Evolutionary conservation across 768 basidiomycete species (phyloP).

Genomic region (Coprinellus micaceus): DNA sequence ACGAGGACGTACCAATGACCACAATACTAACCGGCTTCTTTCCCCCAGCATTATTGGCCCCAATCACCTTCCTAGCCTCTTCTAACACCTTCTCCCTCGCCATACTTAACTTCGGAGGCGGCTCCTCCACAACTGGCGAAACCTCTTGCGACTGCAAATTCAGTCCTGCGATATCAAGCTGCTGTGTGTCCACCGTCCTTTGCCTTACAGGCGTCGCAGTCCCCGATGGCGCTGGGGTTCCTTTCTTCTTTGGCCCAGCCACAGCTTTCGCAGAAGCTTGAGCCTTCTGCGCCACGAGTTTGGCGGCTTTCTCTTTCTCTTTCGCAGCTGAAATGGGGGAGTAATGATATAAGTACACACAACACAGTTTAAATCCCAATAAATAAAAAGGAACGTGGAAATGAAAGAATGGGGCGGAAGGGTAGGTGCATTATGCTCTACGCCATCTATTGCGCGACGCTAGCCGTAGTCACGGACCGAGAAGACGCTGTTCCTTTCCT

Average conservation of each 20-base stretch:
- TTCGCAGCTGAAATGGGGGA: conserved; percentile 60
- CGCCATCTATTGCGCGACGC: conserved; percentile 17
- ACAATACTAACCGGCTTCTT: conserved; percentile 82
- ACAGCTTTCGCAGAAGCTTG: conserved; percentile 39
- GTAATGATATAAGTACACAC: conserved; percentile 37
- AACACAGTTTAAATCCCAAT: conserved; percentile 15
- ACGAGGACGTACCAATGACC: conserved; percentile 71
- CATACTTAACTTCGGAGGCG: conserved; percentile 60
- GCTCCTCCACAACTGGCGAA: conserved; percentile 39
- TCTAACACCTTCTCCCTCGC: conserved; percentile 81
- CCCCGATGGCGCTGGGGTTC: conserved; percentile 34
- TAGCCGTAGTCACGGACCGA: conserved; percentile 14
- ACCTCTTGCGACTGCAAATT: conserved; percentile 55
- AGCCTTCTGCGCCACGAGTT: conserved; percentile 44
- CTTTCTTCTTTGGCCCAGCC: conserved; percentile 47
- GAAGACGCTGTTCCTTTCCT: conserved; percentile 17
- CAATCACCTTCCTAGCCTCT: conserved; percentile 60
- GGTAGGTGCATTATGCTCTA: conserved; percentile 15
- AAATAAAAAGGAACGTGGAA: conserved; percentile 20
- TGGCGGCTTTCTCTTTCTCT: conserved; percentile 76
- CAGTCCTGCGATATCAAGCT: conserved; percentile 71
- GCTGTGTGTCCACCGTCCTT: conserved; percentile 44
- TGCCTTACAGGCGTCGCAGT: conserved; percentile 41
- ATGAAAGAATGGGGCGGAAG: conserved; percentile 16
- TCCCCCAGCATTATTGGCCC: conserved; percentile 41